A percentile compares a stretch with the other conserved stretches of the same genome.
These are phyloP conservation scores for Heliocybe sulcata DNA, from an alignment of 1,284 basidiomycete species.

Conservation along the genomic window DNA sequence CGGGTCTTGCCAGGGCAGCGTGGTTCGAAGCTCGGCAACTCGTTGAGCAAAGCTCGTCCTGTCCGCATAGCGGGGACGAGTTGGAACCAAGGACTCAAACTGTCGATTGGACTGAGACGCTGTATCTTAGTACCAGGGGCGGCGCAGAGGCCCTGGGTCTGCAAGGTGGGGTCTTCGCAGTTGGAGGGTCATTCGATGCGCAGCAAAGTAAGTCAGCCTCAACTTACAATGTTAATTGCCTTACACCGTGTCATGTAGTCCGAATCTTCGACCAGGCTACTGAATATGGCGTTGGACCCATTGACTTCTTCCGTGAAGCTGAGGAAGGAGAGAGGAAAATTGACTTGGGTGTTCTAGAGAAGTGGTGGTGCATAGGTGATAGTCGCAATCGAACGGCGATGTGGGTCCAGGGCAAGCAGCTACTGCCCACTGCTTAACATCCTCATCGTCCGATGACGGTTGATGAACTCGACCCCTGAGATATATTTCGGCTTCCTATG, in stretches of 20 bases:
- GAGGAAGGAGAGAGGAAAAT: constrained; percentile 25
- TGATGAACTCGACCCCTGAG: too few species aligned
- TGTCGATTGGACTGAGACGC: constrained; percentile 73
- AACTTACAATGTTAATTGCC: constrained; percentile 1
- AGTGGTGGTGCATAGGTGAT: constrained; percentile 85
- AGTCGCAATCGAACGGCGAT: constrained; percentile 52
- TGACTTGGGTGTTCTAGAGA: constrained; percentile 59
- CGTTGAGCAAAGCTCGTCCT: background rate
- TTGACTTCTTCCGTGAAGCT: constrained; percentile 61
- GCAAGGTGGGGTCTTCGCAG: constrained; percentile 46
- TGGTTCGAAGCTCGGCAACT: too few species aligned
- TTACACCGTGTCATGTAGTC: constrained; percentile 29
- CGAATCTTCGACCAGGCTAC: constrained; percentile 32
- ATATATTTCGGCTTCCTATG: too few species aligned
- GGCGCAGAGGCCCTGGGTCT: constrained; percentile 65
- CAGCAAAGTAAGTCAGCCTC: constrained; percentile 57
- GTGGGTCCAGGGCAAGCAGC: constrained; percentile 63
- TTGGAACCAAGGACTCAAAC: background rate
- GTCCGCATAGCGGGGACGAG: background rate
- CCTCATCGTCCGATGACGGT: too few species aligned
- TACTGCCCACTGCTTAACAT: background rate
- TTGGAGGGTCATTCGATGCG: constrained; percentile 75
- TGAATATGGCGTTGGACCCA: constrained; percentile 42
- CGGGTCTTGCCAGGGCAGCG: constrained; percentile 38
- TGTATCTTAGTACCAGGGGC: constrained; percentile 75